Percentiles rank a stretch among this genome's conserved stretches.
phyloP scores from a whole-genome alignment of 2,329 filamentous ascomycete species.

The Cladosporium sp. region DNA sequence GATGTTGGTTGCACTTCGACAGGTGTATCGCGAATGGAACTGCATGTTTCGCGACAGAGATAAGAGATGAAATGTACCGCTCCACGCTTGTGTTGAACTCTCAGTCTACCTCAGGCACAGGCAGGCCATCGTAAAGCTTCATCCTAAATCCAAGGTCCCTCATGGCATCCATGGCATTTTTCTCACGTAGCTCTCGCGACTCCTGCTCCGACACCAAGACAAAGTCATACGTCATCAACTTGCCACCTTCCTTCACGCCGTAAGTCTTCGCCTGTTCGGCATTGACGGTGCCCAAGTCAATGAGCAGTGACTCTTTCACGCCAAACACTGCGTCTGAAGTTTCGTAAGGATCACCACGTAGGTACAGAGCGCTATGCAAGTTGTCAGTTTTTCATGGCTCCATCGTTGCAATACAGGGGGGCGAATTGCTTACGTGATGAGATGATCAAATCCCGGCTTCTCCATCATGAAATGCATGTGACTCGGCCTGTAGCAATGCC shows the following conservation, averaged over 20 bases:
- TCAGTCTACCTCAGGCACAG: constrained; percentile 68
- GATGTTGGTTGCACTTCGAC: background rate
- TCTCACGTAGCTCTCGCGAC: constrained; percentile 64
- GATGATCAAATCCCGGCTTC: constrained; percentile 72
- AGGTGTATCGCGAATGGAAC: background rate
- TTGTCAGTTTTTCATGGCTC: constrained; percentile 19
- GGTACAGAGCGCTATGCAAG: constrained; percentile 67
- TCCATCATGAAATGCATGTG: constrained; percentile 91
- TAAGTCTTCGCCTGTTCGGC: constrained; percentile 59
- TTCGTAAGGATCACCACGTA: constrained; percentile 77
- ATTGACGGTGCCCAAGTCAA: constrained; percentile 60
- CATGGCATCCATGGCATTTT: constrained; percentile 67
- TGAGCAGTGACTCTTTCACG: constrained; percentile 76
- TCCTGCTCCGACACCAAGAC: constrained; percentile 72
- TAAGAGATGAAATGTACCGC: background rate
- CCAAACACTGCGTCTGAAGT: constrained; percentile 83
- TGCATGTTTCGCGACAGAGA: background rate
- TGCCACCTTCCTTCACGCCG: constrained; percentile 62
- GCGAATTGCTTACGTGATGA: constrained; percentile 69
- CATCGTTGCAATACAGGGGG: background rate
- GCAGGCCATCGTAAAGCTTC: constrained; percentile 73
- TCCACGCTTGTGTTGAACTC: background rate
- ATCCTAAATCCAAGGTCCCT: constrained; percentile 65
- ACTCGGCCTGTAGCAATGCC: constrained; percentile 75
- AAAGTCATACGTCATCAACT: constrained; percentile 65